Conservation (phyloP, 2,329 filamentous ascomycete genomes). For the Aureobasidium melanogenum region DNA sequence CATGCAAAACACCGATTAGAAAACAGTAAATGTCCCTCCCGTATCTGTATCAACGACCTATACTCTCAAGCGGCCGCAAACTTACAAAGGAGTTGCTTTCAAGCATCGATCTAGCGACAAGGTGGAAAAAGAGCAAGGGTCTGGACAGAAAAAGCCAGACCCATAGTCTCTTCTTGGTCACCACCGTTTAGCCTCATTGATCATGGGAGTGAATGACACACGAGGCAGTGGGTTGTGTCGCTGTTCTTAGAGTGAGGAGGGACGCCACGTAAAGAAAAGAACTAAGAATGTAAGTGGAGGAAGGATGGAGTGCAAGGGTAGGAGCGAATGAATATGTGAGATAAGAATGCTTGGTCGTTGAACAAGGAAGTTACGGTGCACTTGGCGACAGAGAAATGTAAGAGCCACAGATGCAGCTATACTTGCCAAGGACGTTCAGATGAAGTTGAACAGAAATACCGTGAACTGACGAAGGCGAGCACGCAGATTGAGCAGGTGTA, state of each 20-base stretch:
- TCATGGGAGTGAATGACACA: not conserved
- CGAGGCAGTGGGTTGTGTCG: not conserved
- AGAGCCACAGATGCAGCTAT: not conserved
- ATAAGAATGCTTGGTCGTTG: not conserved
- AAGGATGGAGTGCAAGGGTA: not conserved
- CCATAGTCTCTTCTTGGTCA: not conserved
- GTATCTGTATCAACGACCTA: conserved; percentile 8
- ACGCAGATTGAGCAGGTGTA: not conserved
- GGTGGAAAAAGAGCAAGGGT: not conserved
- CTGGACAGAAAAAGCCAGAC: not conserved
- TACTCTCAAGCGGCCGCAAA: conserved; percentile 4
- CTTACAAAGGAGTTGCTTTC: not conserved
- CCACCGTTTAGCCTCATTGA: not conserved
- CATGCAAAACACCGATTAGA: too few species aligned
- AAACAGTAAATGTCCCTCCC: conserved; percentile 8
- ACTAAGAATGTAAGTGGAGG: not conserved
- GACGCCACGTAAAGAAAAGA: not conserved
- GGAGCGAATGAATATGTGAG: not conserved
- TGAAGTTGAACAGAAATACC: too few species aligned
- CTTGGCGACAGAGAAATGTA: not conserved
- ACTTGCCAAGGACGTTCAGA: too few species aligned
- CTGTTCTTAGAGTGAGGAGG: not conserved
- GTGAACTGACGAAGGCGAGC: not conserved
- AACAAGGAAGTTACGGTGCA: not conserved
- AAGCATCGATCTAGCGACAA: not conserved